A percentile compares a stretch with the other conserved stretches of the same genome.
phyloP scores from a whole-genome alignment of 306 rosid species.

The Ormosia semicastrata region DNA sequence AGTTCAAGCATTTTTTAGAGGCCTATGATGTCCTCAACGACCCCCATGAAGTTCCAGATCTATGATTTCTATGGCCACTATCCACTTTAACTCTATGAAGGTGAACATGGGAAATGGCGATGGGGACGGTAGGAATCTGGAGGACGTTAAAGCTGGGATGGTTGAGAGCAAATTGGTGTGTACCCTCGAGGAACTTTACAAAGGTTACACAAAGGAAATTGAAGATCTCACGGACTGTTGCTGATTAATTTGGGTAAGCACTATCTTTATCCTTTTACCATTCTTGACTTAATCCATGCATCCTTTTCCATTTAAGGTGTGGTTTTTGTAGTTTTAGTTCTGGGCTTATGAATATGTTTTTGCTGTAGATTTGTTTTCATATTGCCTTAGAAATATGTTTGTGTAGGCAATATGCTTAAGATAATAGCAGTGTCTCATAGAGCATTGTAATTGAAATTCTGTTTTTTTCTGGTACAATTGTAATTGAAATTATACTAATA shows the following conservation, averaged over 20 bases:
- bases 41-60: conserved; percentile 73
- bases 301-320: neutral
- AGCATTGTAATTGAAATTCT: neutral
- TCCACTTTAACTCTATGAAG: conserved; percentile 48
- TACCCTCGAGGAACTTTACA: conserved; percentile 76
- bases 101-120: conserved; percentile 3
- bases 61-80: conserved; percentile 67
- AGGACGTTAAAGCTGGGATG: neutral
- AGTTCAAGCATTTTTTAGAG: conserved; percentile 67
- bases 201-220: conserved; percentile 59
- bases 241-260: conserved; percentile 65
- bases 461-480: too few relatives aligned
- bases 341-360: neutral
- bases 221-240: conserved; percentile 53
- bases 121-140: neutral
- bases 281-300: neutral
- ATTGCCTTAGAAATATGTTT: neutral
- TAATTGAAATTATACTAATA: neutral
- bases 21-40: conserved; percentile 80
- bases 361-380: neutral
- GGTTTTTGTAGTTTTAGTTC: neutral
- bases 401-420: neutral
- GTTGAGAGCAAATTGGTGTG: conserved; percentile 53
- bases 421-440: neutral
- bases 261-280: neutral